phyloP scores from a whole-genome alignment of 352 stramenopile species.

The Phytophthora cryptogea region DNA sequence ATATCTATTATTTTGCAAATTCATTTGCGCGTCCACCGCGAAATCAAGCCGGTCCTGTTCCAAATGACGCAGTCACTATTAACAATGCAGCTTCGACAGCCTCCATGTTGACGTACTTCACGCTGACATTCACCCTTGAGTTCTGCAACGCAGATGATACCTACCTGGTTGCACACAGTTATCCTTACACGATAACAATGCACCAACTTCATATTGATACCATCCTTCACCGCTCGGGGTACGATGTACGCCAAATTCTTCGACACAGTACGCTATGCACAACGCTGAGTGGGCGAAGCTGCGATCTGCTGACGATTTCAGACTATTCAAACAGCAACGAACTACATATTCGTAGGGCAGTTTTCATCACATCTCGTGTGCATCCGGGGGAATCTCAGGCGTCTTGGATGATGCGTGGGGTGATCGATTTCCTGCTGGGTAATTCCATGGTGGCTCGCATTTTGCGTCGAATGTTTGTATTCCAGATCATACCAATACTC shows the following conservation, averaged over 20 bases:
- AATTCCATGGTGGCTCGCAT: constrained; percentile 57
- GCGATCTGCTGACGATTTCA: constrained; percentile 80
- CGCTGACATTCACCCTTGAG: constrained; percentile 87
- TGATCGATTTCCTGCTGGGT: constrained; percentile 90
- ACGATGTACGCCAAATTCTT: constrained; percentile 33
- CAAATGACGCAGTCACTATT: neutral
- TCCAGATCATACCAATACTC: constrained; percentile 93
- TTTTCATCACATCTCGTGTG: constrained; percentile 89
- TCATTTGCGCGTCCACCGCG: constrained; percentile 43
- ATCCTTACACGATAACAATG: constrained; percentile 91
- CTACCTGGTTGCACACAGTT: constrained; percentile 91
- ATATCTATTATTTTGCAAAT: constrained; percentile 91
- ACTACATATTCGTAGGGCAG: constrained; percentile 36
- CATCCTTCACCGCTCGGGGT: constrained; percentile 25
- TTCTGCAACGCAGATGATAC: constrained; percentile 84
- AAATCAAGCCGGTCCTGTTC: constrained; percentile 4
- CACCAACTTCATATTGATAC: constrained; percentile 64
- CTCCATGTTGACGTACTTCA: constrained; percentile 67
- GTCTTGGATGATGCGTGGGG: constrained; percentile 94
- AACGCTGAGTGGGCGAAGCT: constrained; percentile 60
- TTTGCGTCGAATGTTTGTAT: constrained; percentile 89
- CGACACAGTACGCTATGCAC: constrained; percentile 56
- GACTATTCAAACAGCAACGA: constrained; percentile 50
- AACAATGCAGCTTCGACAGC: neutral
- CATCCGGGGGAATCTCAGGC: constrained; percentile 92